Conservation (phyloP, 2,329 filamentous ascomycete genomes). For the Dendrostoma leiphaemia region DNA sequence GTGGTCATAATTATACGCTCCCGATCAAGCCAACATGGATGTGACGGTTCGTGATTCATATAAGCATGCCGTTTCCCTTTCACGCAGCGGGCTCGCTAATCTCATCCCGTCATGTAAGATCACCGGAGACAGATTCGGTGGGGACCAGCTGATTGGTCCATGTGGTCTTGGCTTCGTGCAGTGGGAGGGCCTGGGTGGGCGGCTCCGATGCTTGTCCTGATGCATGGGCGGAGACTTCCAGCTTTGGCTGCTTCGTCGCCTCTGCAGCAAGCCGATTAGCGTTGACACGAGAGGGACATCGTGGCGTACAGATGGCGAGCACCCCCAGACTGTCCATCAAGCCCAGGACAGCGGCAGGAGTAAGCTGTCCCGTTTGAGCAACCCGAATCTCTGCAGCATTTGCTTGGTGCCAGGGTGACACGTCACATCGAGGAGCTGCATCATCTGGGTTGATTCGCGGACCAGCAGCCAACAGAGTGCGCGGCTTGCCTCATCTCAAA, state of each 20-base stretch:
- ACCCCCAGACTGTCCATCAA: too few species aligned
- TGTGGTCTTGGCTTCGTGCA: conserved; percentile 3
- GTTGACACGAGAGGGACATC: conserved; percentile 5
- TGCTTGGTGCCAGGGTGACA: not conserved
- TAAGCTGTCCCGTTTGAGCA: not conserved
- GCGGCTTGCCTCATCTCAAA: not conserved
- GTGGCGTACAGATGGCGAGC: conserved; percentile 1
- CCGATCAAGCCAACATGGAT: not conserved
- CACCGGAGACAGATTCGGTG: not conserved
- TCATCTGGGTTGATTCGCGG: not conserved
- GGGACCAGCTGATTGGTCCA: conserved; percentile 7
- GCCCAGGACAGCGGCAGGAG: too few species aligned
- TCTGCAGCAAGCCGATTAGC: conserved; percentile 19
- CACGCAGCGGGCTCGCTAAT: conserved; percentile 17
- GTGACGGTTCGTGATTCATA: too few species aligned
- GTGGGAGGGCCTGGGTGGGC: not conserved
- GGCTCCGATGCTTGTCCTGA: conserved; percentile 9
- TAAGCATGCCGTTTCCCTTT: not conserved
- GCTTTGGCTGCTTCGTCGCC: conserved; percentile 9
- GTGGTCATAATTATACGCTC: not conserved
- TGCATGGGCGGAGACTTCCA: conserved; percentile 9
- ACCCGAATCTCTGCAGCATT: not conserved
- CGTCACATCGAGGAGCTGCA: not conserved
- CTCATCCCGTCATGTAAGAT: conserved; percentile 10
- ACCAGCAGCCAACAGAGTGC: not conserved